Conservation (phyloP, 2,329 filamentous ascomycete species). For the Pseudocercospora cruenta region DNA sequence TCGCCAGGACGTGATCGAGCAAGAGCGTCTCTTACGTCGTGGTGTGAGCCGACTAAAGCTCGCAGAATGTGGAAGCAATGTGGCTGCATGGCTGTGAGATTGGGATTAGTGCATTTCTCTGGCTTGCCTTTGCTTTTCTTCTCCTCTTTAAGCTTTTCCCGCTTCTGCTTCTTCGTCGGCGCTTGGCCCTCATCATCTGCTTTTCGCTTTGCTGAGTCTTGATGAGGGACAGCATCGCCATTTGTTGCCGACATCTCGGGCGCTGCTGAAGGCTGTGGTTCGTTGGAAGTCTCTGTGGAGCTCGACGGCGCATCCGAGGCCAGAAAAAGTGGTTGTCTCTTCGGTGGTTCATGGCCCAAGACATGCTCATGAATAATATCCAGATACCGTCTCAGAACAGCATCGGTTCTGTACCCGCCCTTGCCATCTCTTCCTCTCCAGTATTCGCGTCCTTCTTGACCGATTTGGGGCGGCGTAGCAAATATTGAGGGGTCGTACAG, state of each 20-base stretch:
- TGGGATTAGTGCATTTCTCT: constrained; percentile 58
- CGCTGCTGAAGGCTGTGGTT: not conserved
- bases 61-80: constrained; percentile 92
- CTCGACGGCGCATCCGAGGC: constrained; percentile 56
- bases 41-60: constrained; percentile 77
- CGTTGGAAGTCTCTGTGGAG: no score
- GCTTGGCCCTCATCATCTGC: constrained; percentile 51
- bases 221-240: not conserved
- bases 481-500: constrained; percentile 91
- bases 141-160: constrained; percentile 38
- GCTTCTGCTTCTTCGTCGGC: constrained; percentile 56
- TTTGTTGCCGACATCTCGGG: not conserved
- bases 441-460: constrained; percentile 75
- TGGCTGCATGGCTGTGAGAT: constrained; percentile 80
- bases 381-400: constrained; percentile 82
- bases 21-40: constrained; percentile 82
- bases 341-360: constrained; percentile 66
- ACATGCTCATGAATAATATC: constrained; percentile 85
- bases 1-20: constrained; percentile 71
- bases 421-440: constrained; percentile 79
- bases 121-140: constrained; percentile 48
- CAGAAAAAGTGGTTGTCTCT: constrained; percentile 73
- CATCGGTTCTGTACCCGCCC: constrained; percentile 87
- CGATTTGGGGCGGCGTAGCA: constrained; percentile 64
- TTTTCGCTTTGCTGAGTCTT: constrained; percentile 28